Base-by-base conservation (phyloP, 31 red algal species). In the Odonthalia washingtoniensis region DNA sequence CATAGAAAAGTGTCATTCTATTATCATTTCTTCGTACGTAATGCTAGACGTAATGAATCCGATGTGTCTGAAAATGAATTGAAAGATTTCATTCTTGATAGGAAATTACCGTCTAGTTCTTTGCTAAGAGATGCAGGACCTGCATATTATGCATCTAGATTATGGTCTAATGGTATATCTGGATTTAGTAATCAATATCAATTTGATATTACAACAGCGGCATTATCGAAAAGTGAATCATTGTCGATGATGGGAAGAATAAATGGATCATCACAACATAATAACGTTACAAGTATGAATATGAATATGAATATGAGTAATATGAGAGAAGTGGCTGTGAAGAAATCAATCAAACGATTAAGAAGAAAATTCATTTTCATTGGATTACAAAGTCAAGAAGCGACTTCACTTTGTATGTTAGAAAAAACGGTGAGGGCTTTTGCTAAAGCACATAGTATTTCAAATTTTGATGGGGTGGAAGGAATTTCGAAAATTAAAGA, bases 1-100 rank as follows among this genome's bases (percentile, higher is more conserved):
- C 80, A 78, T n/a, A 46, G 89, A 53, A 91, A 91, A 80, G 62
- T 91, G 26, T 72, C 61, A 30, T 91, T 91, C 31, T 91, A 82
- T 63, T 91, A 91, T 44, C 89, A 91, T 73, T 91, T 91, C 52
- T 91, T 91, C 34, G 81, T 85, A 42, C 89, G 89, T 0, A 91
- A 91, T 69, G 34, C 81, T 33, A 53, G 74, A 45, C 80, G 89
- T 2, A 74, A 85, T 73, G 89, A 91, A 45, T 42, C 70, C n/a
- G 34, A 78, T 16, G 89, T 85, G 14, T 16, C 44, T 18, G 74
- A 72, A 34, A 61, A 85, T 18, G 89, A 91, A 72, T 72, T 91
- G 14, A 80, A 80, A 31, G 28, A 60, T 3, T 91, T 91, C 37
- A 24, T 91, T 49, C 40, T 91, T 39, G 80, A 70, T 36, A 9